Conservation (phyloP, 2,329 filamentous ascomycete genomes). For the Penicillium sumatraense region DNA sequence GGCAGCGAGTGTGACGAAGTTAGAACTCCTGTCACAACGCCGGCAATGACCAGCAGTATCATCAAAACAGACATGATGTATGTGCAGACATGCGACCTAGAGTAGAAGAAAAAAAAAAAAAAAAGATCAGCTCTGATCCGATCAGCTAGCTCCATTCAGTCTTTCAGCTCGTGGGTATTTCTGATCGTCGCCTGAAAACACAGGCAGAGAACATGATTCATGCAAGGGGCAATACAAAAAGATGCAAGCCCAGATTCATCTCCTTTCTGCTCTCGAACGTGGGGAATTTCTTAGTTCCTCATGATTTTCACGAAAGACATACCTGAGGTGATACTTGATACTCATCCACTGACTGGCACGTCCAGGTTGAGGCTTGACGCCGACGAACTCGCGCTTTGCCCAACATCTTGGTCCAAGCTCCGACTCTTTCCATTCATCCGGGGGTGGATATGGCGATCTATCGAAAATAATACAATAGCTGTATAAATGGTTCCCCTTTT, state of each 20-base stretch:
- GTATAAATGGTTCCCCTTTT: background rate
- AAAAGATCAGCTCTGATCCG: background rate
- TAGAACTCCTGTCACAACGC: slow-evolving; percentile 8
- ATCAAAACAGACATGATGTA: slow-evolving; percentile 3
- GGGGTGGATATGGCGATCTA: background rate
- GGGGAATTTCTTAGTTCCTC: background rate
- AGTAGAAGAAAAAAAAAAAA: background rate
- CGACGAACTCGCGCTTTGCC: background rate
- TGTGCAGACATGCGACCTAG: background rate
- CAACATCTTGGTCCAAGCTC: background rate
- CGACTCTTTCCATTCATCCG: background rate
- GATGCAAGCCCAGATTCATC: background rate
- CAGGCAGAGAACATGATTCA: background rate
- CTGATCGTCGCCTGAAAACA: background rate
- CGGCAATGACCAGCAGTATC: slow-evolving; percentile 1
- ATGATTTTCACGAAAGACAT: background rate
- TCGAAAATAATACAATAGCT: background rate
- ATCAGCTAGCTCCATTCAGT: no score
- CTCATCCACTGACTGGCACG: background rate
- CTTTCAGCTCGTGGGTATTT: no score
- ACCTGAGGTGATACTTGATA: background rate
- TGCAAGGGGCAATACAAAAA: background rate
- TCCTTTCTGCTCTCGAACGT: background rate
- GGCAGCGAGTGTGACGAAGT: slow-evolving; percentile 10
- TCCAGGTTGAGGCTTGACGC: background rate